Base-by-base conservation (phyloP, 2,329 filamentous ascomycete species). In the Beauveria bassiana region DNA sequence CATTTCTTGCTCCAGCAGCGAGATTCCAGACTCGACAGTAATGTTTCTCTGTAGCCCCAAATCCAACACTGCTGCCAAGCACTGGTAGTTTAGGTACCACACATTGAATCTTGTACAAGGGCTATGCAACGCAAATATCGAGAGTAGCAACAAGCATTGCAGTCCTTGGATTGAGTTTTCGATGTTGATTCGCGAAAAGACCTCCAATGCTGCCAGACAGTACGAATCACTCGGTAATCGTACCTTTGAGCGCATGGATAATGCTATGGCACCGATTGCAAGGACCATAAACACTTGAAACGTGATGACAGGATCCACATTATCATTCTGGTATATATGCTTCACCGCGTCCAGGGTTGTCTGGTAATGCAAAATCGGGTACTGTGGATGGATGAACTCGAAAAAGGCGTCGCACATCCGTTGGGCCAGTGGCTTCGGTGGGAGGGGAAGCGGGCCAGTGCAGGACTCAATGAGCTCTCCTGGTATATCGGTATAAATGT, bases 21-120 rank as follows among this genome's bases (percentile, higher is more conserved):
- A 78, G 2, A 83, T 74, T 0, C 72, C 78, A 0, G 70, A 69
- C 0, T 73, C 73, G 0, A 73, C 70, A 1, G 74, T 77, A 7
- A 82, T 74, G 56, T 81, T 75, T 24, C 81, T 73, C 59, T 84
- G 81, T 0, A 83, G 68, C 0, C 81, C 81, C 1, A 83, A 66
- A 50, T 83, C 81, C 3, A 83, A 69, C 0, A 81, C 69, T 0
- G 77, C 73, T 1, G 80, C 80, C 10, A 83, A 71, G 45, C 80
- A 82, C 63, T 83, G 81, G 59, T 83, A 83, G 59, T 83, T 81
- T 1, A 83, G 69, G 59, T 81, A 80, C 81, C 81, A 84, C 0
- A 81, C 71, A 61, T 81, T 83, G 4, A 83, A 66, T 0, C 74
- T 70, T 55, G 79, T 75, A 1, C 74, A 77, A 0, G 80, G 77